phyloP scores from a whole-genome alignment of 208 protist species.

The Crithidia thermophila region DNA sequence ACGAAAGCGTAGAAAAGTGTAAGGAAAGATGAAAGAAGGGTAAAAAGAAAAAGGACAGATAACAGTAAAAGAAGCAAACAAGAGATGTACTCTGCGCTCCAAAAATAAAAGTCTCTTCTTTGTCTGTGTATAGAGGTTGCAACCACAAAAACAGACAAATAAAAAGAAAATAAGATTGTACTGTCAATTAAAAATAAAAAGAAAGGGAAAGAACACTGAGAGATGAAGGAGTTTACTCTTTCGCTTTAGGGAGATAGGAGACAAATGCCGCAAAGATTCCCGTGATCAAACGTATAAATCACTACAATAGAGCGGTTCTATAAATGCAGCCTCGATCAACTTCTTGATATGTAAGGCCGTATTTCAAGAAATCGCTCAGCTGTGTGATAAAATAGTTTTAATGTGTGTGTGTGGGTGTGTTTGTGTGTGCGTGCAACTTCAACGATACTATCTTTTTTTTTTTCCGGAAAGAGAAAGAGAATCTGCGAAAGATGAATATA shows the following conservation, averaged over 20 bases:
- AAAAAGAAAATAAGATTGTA: neutral
- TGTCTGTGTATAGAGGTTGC: neutral
- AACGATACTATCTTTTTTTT: neutral
- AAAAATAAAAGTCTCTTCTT: neutral
- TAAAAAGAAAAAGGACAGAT: neutral
- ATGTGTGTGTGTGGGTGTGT: conserved; percentile 9
- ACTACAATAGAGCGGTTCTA: no score
- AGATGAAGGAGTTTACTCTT: neutral
- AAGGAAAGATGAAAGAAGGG: conserved; percentile 8
- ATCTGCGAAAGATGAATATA: no score
- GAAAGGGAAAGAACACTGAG: no score
- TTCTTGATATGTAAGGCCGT: no score
- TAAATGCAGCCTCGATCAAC: no score
- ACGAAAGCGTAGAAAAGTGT: neutral
- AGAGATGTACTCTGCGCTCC: conserved; percentile 22
- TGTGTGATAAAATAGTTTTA: no score
- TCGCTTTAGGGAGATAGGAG: no score
- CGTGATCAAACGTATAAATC: no score
- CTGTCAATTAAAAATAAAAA: neutral
- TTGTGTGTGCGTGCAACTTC: neutral
- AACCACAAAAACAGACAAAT: neutral
- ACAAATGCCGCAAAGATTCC: no score
- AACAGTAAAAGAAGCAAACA: neutral
- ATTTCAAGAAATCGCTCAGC: no score
- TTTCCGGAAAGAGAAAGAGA: no score